Percentiles rank a stretch among this genome's conserved stretches.
Evolutionary conservation across 148 eudicot species (phyloP).

Genomic region (Fallopia convolvulus): DNA sequence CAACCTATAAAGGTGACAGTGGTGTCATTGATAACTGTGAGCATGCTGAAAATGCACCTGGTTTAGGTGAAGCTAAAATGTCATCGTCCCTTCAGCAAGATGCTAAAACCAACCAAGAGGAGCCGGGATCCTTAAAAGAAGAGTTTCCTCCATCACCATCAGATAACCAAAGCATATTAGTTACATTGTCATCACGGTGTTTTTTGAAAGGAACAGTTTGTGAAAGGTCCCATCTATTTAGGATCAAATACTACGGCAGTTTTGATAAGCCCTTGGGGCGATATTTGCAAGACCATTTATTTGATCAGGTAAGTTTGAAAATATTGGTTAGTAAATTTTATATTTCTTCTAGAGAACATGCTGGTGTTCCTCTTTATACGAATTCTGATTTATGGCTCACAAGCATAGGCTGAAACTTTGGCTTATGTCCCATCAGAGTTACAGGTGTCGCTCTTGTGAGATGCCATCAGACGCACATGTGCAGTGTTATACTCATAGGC

Average conservation of each 20-base stretch:
- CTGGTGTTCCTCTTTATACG: background rate
- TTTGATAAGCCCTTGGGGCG: slow-evolving; percentile 94
- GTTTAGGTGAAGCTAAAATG: slow-evolving; percentile 20
- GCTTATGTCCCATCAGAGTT: slow-evolving; percentile 37
- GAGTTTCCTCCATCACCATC: slow-evolving; percentile 82
- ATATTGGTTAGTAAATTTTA: background rate
- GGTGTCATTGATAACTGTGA: slow-evolving; percentile 8
- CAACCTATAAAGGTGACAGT: background rate
- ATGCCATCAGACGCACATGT: slow-evolving; percentile 94
- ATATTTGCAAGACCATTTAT: slow-evolving; percentile 78
- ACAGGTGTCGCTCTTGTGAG: slow-evolving; percentile 70
- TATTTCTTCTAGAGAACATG: background rate
- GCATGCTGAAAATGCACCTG: slow-evolving; percentile 18
- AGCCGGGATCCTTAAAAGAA: slow-evolving; percentile 41
- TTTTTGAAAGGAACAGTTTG: slow-evolving; percentile 95
- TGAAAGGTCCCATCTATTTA: slow-evolving; percentile 85
- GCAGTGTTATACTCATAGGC: slow-evolving; percentile 91
- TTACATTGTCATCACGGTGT: slow-evolving; percentile 81
- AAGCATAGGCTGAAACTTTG: background rate
- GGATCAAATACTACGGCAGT: slow-evolving; percentile 89
- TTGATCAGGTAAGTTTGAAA: slow-evolving; percentile 57
- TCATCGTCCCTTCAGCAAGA: slow-evolving; percentile 30
- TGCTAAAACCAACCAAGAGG: slow-evolving; percentile 28
- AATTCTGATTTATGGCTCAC: background rate
- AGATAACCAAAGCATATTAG: slow-evolving; percentile 83